Conservation (phyloP, 345 rosid species). For the Nasturtium officinale region DNA sequence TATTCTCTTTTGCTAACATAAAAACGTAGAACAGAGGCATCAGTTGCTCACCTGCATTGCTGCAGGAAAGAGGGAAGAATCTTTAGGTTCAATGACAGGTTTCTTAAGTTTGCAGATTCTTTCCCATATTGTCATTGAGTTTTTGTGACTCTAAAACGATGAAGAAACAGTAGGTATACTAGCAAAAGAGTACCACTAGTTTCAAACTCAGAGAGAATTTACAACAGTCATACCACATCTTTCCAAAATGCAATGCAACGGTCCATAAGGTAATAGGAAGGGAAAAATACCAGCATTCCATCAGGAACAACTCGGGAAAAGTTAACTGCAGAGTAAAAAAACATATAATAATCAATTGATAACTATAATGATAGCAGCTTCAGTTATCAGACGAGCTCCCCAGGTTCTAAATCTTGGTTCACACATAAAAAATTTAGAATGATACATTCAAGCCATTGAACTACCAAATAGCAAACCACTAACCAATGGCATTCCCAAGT, state of each 20-base stretch:
- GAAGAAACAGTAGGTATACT: slow-evolving; percentile 24
- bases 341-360: slow-evolving; percentile 20
- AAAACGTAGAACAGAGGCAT: slow-evolving; percentile 19
- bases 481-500: slow-evolving; percentile 96
- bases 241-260: slow-evolving; percentile 88
- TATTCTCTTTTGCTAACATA: slow-evolving; percentile 18
- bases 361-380: slow-evolving; percentile 12
- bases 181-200: slow-evolving; percentile 26
- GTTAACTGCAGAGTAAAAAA: slow-evolving; percentile 63
- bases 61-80: slow-evolving; percentile 69
- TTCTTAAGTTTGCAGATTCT: slow-evolving; percentile 89
- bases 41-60: slow-evolving; percentile 70
- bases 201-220: slow-evolving; percentile 27
- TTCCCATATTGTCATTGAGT: slow-evolving; percentile 85
- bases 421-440: slow-evolving; percentile 23
- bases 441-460: slow-evolving; percentile 29
- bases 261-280: slow-evolving; percentile 90
- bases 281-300: slow-evolving; percentile 93
- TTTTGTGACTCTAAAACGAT: slow-evolving; percentile 55
- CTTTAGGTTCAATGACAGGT: slow-evolving; percentile 95
- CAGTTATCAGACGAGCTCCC: background rate
- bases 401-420: slow-evolving; percentile 15
- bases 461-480: slow-evolving; percentile 39
- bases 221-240: slow-evolving; percentile 58
- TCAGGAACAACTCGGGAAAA: slow-evolving; percentile 92